Percentiles rank a stretch among this genome's conserved stretches.
Evolutionary conservation across 2,329 filamentous ascomycete genomes (phyloP).

Genomic region (Trichoderma sp.): DNA sequence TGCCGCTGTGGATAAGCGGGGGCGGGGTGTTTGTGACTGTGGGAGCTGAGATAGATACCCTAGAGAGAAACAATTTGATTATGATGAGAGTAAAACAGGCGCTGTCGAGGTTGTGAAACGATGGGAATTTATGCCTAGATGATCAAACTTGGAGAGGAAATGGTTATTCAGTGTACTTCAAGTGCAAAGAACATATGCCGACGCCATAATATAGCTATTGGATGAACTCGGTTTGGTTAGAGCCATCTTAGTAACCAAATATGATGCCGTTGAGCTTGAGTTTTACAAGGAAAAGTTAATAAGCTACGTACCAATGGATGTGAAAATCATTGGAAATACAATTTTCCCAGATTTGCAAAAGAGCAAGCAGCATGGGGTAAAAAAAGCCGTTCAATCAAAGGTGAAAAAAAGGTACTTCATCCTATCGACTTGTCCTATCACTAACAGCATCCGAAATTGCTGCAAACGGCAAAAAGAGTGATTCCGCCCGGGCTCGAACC

Average conservation of each 20-base stretch:
- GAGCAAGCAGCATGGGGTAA: too few species aligned
- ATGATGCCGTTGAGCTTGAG: not conserved
- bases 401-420: too few species aligned
- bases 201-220: not conserved
- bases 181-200: not conserved
- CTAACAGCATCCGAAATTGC: not conserved
- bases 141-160: not conserved
- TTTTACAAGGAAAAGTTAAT: not conserved
- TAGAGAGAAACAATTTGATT: not conserved
- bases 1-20: not conserved
- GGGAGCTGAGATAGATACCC: not conserved
- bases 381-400: too few species aligned
- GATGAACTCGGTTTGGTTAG: not conserved
- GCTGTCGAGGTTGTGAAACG: not conserved
- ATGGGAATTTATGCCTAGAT: not conserved
- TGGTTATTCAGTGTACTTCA: not conserved
- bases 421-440: too few species aligned
- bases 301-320: not conserved
- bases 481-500: slow-evolving; percentile 26
- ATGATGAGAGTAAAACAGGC: not conserved
- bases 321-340: not conserved
- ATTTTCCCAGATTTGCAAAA: too few species aligned
- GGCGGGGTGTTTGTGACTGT: not conserved
- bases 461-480: slow-evolving; percentile 17
- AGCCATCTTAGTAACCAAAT: not conserved